Evolutionary conservation across 306 rosid genomes (phyloP).

Genomic region (Cucumis cinereus): DNA sequence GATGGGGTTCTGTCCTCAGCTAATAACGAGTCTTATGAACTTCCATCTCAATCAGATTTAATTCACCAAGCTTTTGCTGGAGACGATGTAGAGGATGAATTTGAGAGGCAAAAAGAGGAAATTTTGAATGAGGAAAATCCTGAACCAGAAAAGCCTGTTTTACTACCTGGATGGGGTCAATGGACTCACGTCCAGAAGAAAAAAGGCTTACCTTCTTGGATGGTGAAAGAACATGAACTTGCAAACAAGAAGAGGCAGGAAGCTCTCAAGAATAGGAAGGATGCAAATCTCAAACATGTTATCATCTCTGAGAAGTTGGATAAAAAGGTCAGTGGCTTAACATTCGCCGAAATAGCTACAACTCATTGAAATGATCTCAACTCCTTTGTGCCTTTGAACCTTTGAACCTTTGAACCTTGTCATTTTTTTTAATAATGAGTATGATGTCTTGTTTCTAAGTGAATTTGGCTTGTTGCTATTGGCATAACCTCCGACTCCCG

Average conservation of each 20-base stretch:
- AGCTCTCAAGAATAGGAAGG: slow-evolving; percentile 61
- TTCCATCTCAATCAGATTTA: slow-evolving; percentile 90
- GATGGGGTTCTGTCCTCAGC: slow-evolving; percentile 58
- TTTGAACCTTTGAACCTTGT: background rate
- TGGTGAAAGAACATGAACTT: slow-evolving; percentile 59
- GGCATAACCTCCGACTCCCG: no score
- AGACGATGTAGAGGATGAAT: slow-evolving; percentile 82
- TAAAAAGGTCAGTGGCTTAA: slow-evolving; percentile 53
- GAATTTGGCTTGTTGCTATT: no score
- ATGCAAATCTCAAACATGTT: slow-evolving; percentile 67
- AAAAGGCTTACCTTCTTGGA: slow-evolving; percentile 78
- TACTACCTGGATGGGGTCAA: slow-evolving; percentile 97
- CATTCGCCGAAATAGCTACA: background rate
- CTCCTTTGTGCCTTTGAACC: background rate
- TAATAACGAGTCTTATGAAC: slow-evolving; percentile 44
- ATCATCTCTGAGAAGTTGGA: slow-evolving; percentile 73
- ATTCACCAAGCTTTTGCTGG: slow-evolving; percentile 74
- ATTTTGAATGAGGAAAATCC: slow-evolving; percentile 72
- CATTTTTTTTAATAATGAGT: background rate
- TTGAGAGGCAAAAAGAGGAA: slow-evolving; percentile 60
- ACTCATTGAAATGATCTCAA: no score
- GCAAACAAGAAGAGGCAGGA: slow-evolving; percentile 68
- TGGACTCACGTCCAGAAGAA: slow-evolving; percentile 78
- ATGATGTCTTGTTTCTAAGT: no score
- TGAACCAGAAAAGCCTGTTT: slow-evolving; percentile 70